Base-by-base conservation (phyloP, 2,329 filamentous ascomycete species). In the Akanthomyces dipterigenus region DNA sequence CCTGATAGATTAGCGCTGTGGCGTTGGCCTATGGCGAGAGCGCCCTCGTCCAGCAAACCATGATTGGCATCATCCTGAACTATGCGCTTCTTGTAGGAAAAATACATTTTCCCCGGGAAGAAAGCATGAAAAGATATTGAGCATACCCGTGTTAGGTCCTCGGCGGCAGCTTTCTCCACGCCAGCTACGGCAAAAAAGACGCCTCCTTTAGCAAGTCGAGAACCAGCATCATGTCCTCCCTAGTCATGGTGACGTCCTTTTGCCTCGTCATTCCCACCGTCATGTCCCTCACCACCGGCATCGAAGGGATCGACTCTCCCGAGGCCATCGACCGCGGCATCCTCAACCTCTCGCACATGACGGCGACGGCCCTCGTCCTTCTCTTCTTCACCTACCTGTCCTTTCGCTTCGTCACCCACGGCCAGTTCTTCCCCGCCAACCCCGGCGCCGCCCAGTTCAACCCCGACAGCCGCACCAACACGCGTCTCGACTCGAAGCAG, bases 221-320 rank as follows among this genome's bases (percentile, higher is more conserved):
- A 59, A 65, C 63, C 11, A 61, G 62, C 57, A 62, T 65, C 51
- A 65, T 65, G 63, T 63, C 63, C 5, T 63, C 63, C 14, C 60
- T 65, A 45, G 62, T 65, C 60, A 63, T 65, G 63, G 61, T 63
- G 34, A 63, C 59, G 1, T 63, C 63, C 6, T 63, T 65, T 18
- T 65, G 63, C 54, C 63, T 65, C 4, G 51, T 61, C 20, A 63
- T 65, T 26, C 63, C 63, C 5, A 65, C 63, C 5, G 60, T 64
- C 38, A 64, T 65, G 36, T 59, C 62, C 14, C 48, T 62, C 22
- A 63, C 49, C 28, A 60, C 50, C 14, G 36, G 40, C 51, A 46
- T 34, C 5, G 50, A 55, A 18, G 50, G 43, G 0, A n/a, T 61
- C 24, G 58, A 61, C 24, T 61, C 58, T 2, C 58, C 58, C 2